These are phyloP conservation scores for Mucor velutinosus DNA, from an alignment of 371 early-diverging fungal genomes.

Conservation along the genomic window DNA sequence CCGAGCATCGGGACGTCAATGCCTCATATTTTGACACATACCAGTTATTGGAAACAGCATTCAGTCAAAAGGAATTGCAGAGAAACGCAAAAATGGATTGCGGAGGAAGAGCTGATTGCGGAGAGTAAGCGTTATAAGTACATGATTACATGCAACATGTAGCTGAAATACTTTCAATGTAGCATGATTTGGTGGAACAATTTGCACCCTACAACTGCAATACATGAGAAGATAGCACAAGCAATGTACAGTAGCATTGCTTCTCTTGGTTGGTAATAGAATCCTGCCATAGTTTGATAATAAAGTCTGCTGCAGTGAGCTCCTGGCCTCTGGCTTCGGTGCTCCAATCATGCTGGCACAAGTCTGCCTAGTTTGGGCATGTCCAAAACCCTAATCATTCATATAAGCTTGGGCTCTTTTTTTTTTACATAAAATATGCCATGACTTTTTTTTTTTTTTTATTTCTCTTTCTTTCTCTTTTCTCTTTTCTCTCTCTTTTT, in stretches of 20 bases:
- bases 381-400: neutral
- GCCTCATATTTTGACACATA: constrained; percentile 11
- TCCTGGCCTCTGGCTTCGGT: neutral
- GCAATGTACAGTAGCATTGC: neutral
- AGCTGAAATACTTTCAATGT: neutral
- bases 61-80: neutral
- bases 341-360: neutral
- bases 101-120: neutral
- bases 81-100: constrained; percentile 3
- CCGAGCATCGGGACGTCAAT: neutral
- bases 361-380: neutral
- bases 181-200: constrained; percentile 25
- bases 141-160: neutral
- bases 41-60: neutral
- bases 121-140: constrained; percentile 11
- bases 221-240: constrained; percentile 12
- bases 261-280: constrained; percentile 5
- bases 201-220: constrained; percentile 11
- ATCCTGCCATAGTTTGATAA: neutral
- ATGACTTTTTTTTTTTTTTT: neutral
- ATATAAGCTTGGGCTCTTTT: neutral
- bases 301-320: neutral
- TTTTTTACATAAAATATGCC: neutral
- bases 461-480: neutral
- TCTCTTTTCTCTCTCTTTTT: neutral